These are phyloP conservation scores for Diversispora epigaea DNA, from an alignment of 192 early-diverging fungal genomes.

Conservation along the genomic window DNA sequence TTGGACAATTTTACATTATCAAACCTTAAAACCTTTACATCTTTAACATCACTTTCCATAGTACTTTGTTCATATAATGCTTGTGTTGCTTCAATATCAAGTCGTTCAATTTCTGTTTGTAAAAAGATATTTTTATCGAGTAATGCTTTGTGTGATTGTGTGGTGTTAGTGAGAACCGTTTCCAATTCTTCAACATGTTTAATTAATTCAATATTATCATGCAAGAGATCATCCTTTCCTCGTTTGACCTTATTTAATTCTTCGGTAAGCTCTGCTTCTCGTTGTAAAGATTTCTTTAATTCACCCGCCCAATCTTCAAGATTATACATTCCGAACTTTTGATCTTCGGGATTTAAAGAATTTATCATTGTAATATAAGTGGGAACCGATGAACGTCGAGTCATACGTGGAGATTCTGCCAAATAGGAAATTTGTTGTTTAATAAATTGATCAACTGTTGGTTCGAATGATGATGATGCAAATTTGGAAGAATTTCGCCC, in stretches of 20 bases:
- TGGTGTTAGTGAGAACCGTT: slow-evolving; percentile 35
- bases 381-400: background rate
- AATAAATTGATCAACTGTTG: background rate
- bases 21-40: slow-evolving; percentile 18
- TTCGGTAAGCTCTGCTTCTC: slow-evolving; percentile 25
- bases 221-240: slow-evolving; percentile 43
- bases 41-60: slow-evolving; percentile 28
- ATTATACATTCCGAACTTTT: background rate
- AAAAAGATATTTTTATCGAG: slow-evolving; percentile 37
- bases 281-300: slow-evolving; percentile 6
- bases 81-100: slow-evolving; percentile 32
- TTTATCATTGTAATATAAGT: background rate
- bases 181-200: slow-evolving; percentile 34
- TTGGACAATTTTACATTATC: slow-evolving; percentile 3
- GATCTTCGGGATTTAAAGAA: background rate
- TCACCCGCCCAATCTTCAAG: background rate
- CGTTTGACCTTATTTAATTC: slow-evolving; percentile 42
- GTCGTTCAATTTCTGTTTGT: slow-evolving; percentile 34
- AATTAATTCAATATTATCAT: slow-evolving; percentile 32
- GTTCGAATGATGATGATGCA: background rate
- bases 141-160: slow-evolving; percentile 36
- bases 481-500: background rate
- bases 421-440: background rate
- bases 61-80: slow-evolving; percentile 29
- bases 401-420: background rate